Evolutionary conservation across 495 filamentous ascomycete species (phyloP), one percentile per base, ranked within the genome.

Genomic region (Trichoderma asperelloides): DNA sequence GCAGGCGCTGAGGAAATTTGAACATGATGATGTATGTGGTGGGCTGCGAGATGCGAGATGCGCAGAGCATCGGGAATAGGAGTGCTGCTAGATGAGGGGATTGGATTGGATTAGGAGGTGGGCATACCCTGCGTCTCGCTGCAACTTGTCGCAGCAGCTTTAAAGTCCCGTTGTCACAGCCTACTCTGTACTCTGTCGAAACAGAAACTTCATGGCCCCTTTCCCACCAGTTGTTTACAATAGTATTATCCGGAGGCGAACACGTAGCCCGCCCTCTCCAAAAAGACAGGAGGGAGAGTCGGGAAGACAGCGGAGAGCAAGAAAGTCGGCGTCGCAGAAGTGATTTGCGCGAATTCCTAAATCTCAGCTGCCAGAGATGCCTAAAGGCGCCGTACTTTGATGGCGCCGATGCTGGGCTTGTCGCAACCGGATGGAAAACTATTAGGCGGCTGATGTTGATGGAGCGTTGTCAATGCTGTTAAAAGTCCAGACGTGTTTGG

Each of bases 201-300:
- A 33, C 55, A 30, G 25, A 60, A 60, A 60, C 55, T 30, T 60
- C 55, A 60, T 60, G 27, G 55, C 55, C 47, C 47, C 27, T 60
- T 60, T 60, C 55, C 49, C 55, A 21, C 55, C 25, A 60, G 55
- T 28, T 60, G 55, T 60, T 60, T 60, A 60, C 55, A 60, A 11
- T n/a, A n/a, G n/a, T 30, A 60, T 60, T 60, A 60, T 60, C 55
- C 55, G 55, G 55, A 60, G 55, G 55, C 55, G 55, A 60, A 60
- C 55, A 60, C 55, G 55, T 30, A 28, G 55, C 27, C 28, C 55
- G 23, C 55, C 25, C 11, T 60, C 25, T 60, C 25, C 23, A 12
- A 9, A 25, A 60, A 23, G 25, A 25, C 25, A 60, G 16, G 25
- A 28, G 23, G 23, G 9, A 15, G 11, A 27, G 27, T 15, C 12